Base-by-base conservation (phyloP, 2,329 filamentous ascomycete species). In the Aplosporella prunicola region DNA sequence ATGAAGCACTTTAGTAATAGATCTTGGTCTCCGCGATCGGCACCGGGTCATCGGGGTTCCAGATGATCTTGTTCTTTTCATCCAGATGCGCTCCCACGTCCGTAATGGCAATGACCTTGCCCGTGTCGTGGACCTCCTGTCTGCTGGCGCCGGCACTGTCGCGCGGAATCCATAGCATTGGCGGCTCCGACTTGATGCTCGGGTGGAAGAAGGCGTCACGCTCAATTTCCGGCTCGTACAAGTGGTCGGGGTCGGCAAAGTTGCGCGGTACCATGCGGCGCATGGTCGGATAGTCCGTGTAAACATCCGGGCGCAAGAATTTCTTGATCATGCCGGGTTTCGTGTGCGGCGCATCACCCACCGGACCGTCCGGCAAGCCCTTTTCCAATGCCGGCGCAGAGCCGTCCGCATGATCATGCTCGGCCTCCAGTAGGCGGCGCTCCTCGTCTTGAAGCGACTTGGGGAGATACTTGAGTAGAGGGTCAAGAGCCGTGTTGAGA, bases 51-150 rank as follows among this genome's bases (percentile, higher is more conserved):
- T 28, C 31, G 10, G 37, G 38, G 31, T 40, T 32, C 38, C 38
- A 40, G 18, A 57, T 52, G 29, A 68, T 50, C 44, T 57, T 62
- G 16, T 61, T 62, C 50, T 67, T 60, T 46, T 65, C 63, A 42
- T 68, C 58, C 27, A 68, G 55, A n/a, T 49, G 47, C 11, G 65
- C 64, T 29, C 59, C 62, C 31, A 66, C 62, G 36, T 68, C 64
- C 5, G 64, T 67, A 5, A 62, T 63, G 16, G 49, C 32, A 9
- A 69, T 42, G 24, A 41, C n/a, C 33, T 41, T 37, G 1, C 55
- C 54, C 4, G 58, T 52, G n/a, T 54, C 55, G 39, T 60, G 61
- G 14, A 66, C 59, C 45, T 68, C 64, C 33, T 64, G 54, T 43
- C 54, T 53, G 5, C 55, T 60, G 13, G 66, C 57, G 5, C 66